Evolutionary conservation across 208 protist species (phyloP).

Genomic region (Strigomonas culicis): DNA sequence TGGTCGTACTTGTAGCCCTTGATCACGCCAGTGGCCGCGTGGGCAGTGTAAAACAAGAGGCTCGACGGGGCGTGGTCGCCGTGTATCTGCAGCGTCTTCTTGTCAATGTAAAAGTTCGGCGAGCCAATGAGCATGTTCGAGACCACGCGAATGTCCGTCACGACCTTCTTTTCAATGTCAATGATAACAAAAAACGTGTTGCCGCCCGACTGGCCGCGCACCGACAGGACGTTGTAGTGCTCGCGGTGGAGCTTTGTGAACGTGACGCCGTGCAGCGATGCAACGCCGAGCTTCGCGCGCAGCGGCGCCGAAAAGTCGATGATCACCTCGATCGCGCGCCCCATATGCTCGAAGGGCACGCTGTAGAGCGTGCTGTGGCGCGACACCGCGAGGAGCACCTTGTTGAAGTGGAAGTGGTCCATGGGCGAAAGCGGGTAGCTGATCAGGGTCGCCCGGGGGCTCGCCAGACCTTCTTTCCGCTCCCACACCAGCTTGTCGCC

Average conservation of each 20-base stretch:
- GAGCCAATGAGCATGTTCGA: constrained; percentile 28
- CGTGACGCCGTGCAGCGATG: constrained; percentile 41
- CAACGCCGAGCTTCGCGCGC: constrained; percentile 25
- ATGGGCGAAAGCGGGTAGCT: constrained; percentile 31
- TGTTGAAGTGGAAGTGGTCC: constrained; percentile 85
- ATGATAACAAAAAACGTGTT: constrained; percentile 19
- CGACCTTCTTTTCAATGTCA: constrained; percentile 14
- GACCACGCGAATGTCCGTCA: constrained; percentile 15
- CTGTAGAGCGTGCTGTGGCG: constrained; percentile 59
- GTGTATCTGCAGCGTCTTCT: constrained; percentile 33
- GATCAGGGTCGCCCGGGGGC: constrained; percentile 43
- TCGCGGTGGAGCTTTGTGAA: constrained; percentile 4
- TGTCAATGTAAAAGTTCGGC: constrained; percentile 31
- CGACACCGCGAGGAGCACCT: constrained; percentile 55
- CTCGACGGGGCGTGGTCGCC: constrained; percentile 20
- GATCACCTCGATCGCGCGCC: constrained; percentile 37
- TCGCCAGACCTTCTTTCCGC: constrained; percentile 60
- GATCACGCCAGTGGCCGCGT: constrained; percentile 31
- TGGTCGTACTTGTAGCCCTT: constrained; percentile 47
- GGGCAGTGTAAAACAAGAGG: constrained; percentile 41
- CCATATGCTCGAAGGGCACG: constrained; percentile 56
- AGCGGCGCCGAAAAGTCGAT: constrained; percentile 50
- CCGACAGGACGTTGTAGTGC: constrained; percentile 5
- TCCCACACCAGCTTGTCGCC: constrained; percentile 47
- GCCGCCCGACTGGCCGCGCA: constrained; percentile 14